Conservation (phyloP, 768 basidiomycete species). For the Erythrobasidium yunnanense region DNA sequence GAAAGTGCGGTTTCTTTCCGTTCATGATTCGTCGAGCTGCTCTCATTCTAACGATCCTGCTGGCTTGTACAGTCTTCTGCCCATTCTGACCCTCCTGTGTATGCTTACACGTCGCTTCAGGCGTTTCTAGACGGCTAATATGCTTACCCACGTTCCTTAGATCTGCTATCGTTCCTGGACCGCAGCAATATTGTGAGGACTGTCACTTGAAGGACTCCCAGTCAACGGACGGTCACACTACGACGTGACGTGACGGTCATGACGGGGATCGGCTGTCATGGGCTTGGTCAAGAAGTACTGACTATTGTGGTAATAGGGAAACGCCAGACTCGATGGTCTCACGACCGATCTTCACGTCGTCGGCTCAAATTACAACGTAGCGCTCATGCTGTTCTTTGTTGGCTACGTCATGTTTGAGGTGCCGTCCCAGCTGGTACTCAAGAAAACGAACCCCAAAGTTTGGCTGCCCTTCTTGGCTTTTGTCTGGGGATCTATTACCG, state of each 20-base stretch:
- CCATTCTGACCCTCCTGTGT: slow-evolving; percentile 44
- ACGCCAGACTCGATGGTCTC: slow-evolving; percentile 51
- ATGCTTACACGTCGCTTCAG: too few relatives aligned
- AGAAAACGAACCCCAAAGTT: slow-evolving; percentile 51
- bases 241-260: too few relatives aligned
- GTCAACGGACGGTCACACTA: neutral
- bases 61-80: slow-evolving; percentile 43
- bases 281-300: too few relatives aligned
- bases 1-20: slow-evolving; percentile 26
- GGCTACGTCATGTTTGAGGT: slow-evolving; percentile 43
- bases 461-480: slow-evolving; percentile 55
- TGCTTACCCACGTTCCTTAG: too few relatives aligned
- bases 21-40: neutral
- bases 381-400: slow-evolving; percentile 54
- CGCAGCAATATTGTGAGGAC: neutral
- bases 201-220: neutral
- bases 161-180: slow-evolving; percentile 45
- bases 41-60: too few relatives aligned
- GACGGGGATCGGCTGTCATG: too few relatives aligned
- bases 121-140: too few relatives aligned
- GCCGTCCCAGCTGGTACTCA: slow-evolving; percentile 44
- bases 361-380: slow-evolving; percentile 50
- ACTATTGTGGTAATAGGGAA: slow-evolving; percentile 32
- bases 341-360: slow-evolving; percentile 38
- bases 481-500: slow-evolving; percentile 51